Evolutionary conservation across 2,329 filamentous ascomycete genomes (phyloP).

Genomic region (Colletotrichum tofieldiae): DNA sequence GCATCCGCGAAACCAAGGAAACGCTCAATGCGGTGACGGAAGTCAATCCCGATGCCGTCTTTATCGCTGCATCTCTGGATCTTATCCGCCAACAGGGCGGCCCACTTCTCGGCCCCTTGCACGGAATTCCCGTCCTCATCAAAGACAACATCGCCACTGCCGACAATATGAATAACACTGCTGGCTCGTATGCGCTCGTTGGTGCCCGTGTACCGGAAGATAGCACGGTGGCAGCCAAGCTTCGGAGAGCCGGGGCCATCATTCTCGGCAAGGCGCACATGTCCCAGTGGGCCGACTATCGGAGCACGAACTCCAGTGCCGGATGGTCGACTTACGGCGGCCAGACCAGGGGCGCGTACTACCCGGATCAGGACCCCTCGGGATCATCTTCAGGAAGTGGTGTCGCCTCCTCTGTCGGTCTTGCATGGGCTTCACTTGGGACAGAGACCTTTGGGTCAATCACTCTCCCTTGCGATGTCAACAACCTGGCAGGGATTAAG

Average conservation of each 20-base stretch:
- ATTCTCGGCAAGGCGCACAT: constrained; percentile 78
- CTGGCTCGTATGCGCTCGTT: constrained; percentile 75
- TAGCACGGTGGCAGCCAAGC: constrained; percentile 71
- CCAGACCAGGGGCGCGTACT: constrained; percentile 74
- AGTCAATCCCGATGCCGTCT: constrained; percentile 56
- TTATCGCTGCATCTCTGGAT: constrained; percentile 56
- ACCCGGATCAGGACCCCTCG: constrained; percentile 72
- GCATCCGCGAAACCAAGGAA: constrained; percentile 52
- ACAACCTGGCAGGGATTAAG: constrained; percentile 79
- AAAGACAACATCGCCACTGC: constrained; percentile 78
- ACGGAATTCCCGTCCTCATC: constrained; percentile 76
- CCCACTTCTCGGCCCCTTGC: constrained; percentile 54
- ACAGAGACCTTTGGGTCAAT: constrained; percentile 77
- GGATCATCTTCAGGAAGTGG: constrained; percentile 76
- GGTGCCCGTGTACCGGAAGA: constrained; percentile 71
- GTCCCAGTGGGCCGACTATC: constrained; percentile 76
- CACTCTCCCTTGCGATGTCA: constrained; percentile 66
- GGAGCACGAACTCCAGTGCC: constrained; percentile 70
- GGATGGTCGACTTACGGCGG: constrained; percentile 78
- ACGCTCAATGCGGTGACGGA: constrained; percentile 51
- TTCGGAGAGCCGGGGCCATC: constrained; percentile 73
- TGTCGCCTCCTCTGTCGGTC: constrained; percentile 69
- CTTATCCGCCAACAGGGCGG: constrained; percentile 43
- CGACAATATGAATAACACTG: constrained; percentile 74
- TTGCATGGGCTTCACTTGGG: constrained; percentile 61